Percentiles rank a stretch among this genome's conserved stretches.
phyloP scores from a whole-genome alignment of 441 rosid genomes.

The Corymbia citriodora region DNA sequence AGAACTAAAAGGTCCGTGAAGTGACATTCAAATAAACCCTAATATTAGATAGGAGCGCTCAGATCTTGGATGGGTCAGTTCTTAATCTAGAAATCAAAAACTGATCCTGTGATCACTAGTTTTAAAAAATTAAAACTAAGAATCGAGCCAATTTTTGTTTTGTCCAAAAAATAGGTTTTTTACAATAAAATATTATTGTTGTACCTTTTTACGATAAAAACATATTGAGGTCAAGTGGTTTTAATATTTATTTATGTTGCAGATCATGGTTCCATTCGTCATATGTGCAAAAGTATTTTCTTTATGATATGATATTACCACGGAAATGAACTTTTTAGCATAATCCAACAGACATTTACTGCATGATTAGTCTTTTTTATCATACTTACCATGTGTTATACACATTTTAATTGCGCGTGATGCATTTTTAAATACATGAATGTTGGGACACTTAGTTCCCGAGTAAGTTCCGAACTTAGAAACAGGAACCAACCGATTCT shows the following conservation, averaged over 20 bases:
- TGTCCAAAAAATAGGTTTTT: background rate
- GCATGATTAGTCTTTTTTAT: no score
- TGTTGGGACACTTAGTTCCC: background rate
- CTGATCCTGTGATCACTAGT: background rate
- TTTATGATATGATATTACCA: background rate
- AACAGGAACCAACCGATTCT: no score
- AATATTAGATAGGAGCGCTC: background rate
- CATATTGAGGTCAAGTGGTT: background rate
- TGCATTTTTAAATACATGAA: background rate
- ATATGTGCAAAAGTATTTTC: background rate
- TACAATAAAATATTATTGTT: background rate
- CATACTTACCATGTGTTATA: no score
- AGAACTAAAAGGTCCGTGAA: background rate
- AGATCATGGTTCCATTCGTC: background rate
- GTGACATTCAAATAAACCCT: background rate
- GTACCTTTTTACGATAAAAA: background rate
- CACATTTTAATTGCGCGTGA: background rate
- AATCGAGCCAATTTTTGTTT: background rate
- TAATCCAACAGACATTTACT: background rate
- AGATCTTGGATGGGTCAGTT: background rate
- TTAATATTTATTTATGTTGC: background rate
- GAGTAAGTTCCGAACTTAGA: background rate
- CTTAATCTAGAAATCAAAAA: background rate
- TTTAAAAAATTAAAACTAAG: background rate
- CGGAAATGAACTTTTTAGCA: background rate